Percentiles rank a stretch among this genome's conserved stretches.
Conservation (phyloP, 2,329 filamentous ascomycete genomes). For the Penicillium hordei region DNA sequence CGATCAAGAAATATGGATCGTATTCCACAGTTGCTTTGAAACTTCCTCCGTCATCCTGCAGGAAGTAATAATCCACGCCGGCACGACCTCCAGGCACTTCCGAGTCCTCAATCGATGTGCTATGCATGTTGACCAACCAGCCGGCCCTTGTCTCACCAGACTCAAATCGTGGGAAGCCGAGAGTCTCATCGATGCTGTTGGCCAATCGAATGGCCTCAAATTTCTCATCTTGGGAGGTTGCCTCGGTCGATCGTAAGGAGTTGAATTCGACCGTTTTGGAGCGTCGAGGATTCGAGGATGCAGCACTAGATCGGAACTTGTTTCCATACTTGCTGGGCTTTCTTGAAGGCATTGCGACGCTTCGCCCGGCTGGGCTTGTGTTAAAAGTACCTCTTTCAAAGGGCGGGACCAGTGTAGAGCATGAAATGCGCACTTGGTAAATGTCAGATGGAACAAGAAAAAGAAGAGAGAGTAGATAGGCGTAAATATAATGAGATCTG, state of each 20-base stretch:
- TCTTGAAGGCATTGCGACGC: constrained; percentile 48
- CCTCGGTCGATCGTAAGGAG: constrained; percentile 71
- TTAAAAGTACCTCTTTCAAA: constrained; percentile 21
- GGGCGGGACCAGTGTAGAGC: constrained; percentile 17
- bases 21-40: constrained; percentile 98
- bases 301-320: constrained; percentile 48
- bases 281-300: constrained; percentile 52
- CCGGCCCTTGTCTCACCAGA: constrained; percentile 80
- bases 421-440: constrained; percentile 22
- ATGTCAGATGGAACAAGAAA: neutral
- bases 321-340: constrained; percentile 66
- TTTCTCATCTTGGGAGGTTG: constrained; percentile 88
- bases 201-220: constrained; percentile 81
- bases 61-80: constrained; percentile 95
- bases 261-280: constrained; percentile 78
- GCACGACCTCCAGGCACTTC: constrained; percentile 80
- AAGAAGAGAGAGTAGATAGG: neutral
- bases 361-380: constrained; percentile 27
- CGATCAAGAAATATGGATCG: constrained; percentile 93
- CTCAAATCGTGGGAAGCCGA: constrained; percentile 92
- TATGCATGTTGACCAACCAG: constrained; percentile 94
- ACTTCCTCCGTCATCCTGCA: constrained; percentile 80
- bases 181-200: constrained; percentile 86
- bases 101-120: constrained; percentile 81
- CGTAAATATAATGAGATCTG: constrained; percentile 3